These are phyloP conservation scores for Oleoguttula mirabilis DNA, from an alignment of 495 filamentous ascomycete species.

Conservation along the genomic window DNA sequence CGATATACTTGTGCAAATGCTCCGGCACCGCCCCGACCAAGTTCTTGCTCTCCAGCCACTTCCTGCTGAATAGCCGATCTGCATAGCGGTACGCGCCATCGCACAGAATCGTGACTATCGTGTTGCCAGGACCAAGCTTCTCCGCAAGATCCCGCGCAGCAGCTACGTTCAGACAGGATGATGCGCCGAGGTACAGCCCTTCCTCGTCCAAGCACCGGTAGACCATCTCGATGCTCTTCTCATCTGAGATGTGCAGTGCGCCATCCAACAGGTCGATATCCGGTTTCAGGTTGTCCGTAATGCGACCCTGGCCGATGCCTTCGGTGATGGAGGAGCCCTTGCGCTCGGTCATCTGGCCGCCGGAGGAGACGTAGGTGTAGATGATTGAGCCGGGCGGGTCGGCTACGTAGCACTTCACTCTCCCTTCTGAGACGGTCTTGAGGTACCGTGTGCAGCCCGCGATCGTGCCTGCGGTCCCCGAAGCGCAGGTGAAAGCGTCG, in stretches of 20 bases:
- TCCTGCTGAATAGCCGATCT: slow-evolving; percentile 77
- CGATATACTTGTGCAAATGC: slow-evolving; percentile 82
- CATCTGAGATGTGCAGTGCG: slow-evolving; percentile 75
- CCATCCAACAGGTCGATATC: slow-evolving; percentile 79
- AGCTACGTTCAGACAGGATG: slow-evolving; percentile 83
- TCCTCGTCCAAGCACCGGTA: slow-evolving; percentile 96
- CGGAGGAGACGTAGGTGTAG: slow-evolving; percentile 79
- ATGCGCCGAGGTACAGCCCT: slow-evolving; percentile 89
- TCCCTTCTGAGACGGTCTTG: slow-evolving; percentile 66
- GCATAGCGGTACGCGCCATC: slow-evolving; percentile 96
- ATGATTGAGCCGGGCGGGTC: slow-evolving; percentile 89
- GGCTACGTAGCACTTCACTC: slow-evolving; percentile 80
- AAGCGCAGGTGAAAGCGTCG: slow-evolving; percentile 91
- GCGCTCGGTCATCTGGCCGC: slow-evolving; percentile 71
- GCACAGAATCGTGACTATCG: slow-evolving; percentile 84
- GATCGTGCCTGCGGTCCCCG: slow-evolving; percentile 84
- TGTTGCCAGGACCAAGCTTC: slow-evolving; percentile 78
- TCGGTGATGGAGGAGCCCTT: slow-evolving; percentile 85
- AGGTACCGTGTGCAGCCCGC: slow-evolving; percentile 83
- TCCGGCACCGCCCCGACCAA: slow-evolving; percentile 72
- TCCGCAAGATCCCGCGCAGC: slow-evolving; percentile 90
- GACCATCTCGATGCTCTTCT: slow-evolving; percentile 95
- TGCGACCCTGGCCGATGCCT: slow-evolving; percentile 92
- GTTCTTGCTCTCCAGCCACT: slow-evolving; percentile 79
- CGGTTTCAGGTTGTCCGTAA: slow-evolving; percentile 82